Percentiles rank a stretch among this genome's conserved stretches.
phyloP scores from a whole-genome alignment of 306 rosid genomes.

The Cicer cuneatum region DNA sequence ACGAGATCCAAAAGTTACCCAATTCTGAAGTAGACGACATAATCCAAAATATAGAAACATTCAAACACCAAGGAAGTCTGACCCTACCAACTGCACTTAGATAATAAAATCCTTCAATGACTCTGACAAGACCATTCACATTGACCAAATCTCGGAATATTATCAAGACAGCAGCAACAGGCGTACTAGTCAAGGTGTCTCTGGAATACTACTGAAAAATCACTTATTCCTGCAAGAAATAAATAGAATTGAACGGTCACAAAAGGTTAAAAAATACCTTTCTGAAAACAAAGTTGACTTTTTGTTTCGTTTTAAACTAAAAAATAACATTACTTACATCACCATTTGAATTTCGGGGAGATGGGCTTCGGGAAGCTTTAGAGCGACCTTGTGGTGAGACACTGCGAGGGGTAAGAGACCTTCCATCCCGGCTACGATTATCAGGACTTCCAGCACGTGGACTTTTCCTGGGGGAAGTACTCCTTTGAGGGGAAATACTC shows the following conservation, averaged over 20 bases:
- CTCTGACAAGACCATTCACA: conserved; percentile 56
- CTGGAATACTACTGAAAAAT: conserved; percentile 33
- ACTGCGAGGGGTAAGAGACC: conserved; percentile 63
- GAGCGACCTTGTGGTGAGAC: conserved; percentile 62
- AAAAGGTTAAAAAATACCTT: neutral
- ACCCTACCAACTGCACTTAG: conserved; percentile 69
- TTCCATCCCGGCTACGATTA: conserved; percentile 55
- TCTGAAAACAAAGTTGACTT: neutral
- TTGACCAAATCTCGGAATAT: conserved; percentile 48
- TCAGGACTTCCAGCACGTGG: conserved; percentile 64
- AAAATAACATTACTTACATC: conserved; percentile 62
- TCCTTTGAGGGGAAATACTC: conserved; percentile 61
- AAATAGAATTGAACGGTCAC: conserved; percentile 19
- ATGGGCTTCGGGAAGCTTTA: conserved; percentile 64
- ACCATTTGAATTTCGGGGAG: conserved; percentile 61
- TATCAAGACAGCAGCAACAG: conserved; percentile 59
- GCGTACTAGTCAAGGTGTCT: conserved; percentile 34
- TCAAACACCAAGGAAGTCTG: conserved; percentile 53
- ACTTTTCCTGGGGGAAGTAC: conserved; percentile 59
- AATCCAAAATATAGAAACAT: conserved; percentile 50
- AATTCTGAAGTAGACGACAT: conserved; percentile 44
- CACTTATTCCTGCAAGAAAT: conserved; percentile 57
- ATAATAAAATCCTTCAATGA: conserved; percentile 48
- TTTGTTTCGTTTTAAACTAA: neutral
- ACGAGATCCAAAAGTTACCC: conserved; percentile 47